Evolutionary conservation across 83 land plant species (phyloP).

Genomic region (Diphasiastrum complanatum): DNA sequence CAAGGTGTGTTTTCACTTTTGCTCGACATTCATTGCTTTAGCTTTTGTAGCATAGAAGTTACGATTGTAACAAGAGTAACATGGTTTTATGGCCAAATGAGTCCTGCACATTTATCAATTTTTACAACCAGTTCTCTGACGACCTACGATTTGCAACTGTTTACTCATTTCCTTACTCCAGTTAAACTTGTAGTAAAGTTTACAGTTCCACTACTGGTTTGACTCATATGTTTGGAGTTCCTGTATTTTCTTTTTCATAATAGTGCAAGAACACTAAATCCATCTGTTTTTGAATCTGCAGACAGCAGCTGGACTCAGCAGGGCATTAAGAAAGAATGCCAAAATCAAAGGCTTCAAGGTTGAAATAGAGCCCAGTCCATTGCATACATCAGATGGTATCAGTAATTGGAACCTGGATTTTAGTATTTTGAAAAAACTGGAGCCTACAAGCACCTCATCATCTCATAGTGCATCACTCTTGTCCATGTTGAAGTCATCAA

Average conservation of each 20-base stretch:
- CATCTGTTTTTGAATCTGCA: no score
- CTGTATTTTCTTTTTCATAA: not conserved
- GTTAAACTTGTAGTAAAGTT: not conserved
- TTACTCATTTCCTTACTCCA: no score
- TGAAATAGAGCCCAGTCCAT: conserved; percentile 9
- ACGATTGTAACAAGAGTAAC: no score
- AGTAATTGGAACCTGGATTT: not conserved
- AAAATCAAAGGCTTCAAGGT: conserved; percentile 1
- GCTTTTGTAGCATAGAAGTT: no score
- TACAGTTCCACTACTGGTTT: not conserved
- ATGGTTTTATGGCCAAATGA: no score
- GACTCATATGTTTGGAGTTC: not conserved
- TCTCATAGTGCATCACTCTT: no score
- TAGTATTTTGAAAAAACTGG: not conserved
- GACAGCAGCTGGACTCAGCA: conserved; percentile 10
- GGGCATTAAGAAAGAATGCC: conserved; percentile 6
- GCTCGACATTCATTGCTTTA: no score
- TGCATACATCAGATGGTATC: not conserved
- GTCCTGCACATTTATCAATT: no score
- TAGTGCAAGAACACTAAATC: no score
- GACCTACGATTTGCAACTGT: no score
- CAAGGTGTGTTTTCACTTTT: conserved; percentile 3
- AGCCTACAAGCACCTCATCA: not conserved
- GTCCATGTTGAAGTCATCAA: no score
- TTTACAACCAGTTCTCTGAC: no score